phyloP scores from a whole-genome alignment of 2,329 filamentous ascomycete genomes.

The Trichophyton equinum region DNA sequence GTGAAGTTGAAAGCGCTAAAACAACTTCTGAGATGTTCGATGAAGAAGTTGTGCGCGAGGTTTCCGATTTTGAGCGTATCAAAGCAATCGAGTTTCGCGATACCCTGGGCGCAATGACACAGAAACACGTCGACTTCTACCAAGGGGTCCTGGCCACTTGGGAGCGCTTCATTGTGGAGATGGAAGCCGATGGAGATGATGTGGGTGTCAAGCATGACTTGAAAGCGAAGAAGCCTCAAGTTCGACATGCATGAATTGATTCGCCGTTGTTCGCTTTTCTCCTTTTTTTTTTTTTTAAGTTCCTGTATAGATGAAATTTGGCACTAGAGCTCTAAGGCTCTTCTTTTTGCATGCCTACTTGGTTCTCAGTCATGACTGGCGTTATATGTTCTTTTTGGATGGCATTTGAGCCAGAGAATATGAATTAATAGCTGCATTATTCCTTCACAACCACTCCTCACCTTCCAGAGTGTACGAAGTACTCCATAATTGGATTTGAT shows the following conservation, averaged over 20 bases:
- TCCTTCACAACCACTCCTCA: background rate
- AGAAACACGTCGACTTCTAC: conserved; percentile 81
- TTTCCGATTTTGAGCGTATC: conserved; percentile 89
- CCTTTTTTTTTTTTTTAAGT: background rate
- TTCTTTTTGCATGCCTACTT: background rate
- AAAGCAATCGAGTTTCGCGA: conserved; percentile 86
- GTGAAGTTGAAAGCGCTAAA: conserved; percentile 77
- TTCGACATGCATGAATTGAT: background rate
- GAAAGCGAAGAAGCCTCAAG: background rate
- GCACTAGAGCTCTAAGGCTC: background rate
- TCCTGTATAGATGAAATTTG: background rate
- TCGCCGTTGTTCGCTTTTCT: background rate
- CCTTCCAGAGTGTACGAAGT: background rate
- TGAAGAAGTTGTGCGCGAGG: conserved; percentile 87
- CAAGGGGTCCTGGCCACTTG: conserved; percentile 65
- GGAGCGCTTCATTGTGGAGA: conserved; percentile 80
- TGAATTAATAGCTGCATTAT: background rate
- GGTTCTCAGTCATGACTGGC: background rate
- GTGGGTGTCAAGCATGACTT: background rate
- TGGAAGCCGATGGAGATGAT: conserved; percentile 46
- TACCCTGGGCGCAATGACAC: conserved; percentile 69
- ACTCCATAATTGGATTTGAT: background rate
- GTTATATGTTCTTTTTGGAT: background rate
- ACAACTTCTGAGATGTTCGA: conserved; percentile 85
- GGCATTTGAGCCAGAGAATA: background rate